Percentiles rank a stretch among this genome's conserved stretches.
Conservation (phyloP, 2,329 filamentous ascomycete genomes). For the Trichophaea hybrida region DNA sequence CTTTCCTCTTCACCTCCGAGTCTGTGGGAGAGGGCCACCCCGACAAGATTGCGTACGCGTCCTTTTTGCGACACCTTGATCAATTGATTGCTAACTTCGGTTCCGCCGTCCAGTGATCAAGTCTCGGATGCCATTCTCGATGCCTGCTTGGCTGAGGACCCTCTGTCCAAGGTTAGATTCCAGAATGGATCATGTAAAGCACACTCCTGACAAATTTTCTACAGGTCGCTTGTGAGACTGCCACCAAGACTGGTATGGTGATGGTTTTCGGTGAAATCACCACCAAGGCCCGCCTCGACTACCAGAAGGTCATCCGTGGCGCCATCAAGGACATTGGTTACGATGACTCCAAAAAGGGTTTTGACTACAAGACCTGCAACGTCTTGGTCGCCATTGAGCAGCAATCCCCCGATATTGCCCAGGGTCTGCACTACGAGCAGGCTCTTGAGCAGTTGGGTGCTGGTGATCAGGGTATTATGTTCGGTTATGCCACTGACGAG, state of each 20-base stretch:
- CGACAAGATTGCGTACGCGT: slow-evolving; percentile 71
- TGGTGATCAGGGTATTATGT: slow-evolving; percentile 99
- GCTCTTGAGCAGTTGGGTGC: slow-evolving; percentile 94
- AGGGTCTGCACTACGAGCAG: slow-evolving; percentile 96
- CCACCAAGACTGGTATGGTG: slow-evolving; percentile 98
- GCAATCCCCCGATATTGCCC: slow-evolving; percentile 96
- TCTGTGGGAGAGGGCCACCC: slow-evolving; percentile 83
- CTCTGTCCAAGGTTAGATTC: slow-evolving; percentile 65
- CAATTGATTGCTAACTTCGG: not conserved
- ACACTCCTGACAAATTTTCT: not conserved
- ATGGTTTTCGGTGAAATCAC: slow-evolving; percentile 99
- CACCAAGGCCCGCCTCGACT: slow-evolving; percentile 89
- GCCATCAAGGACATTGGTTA: slow-evolving; percentile 98
- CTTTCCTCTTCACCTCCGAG: slow-evolving; percentile 82
- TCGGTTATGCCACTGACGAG: slow-evolving; percentile 98
- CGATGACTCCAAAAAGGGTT: slow-evolving; percentile 91
- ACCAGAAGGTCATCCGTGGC: slow-evolving; percentile 90
- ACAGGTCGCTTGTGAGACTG: slow-evolving; percentile 85
- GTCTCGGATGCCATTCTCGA: slow-evolving; percentile 97
- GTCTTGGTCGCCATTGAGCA: slow-evolving; percentile 97
- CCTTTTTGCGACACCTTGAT: not conserved
- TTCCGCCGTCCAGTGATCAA: slow-evolving; percentile 51
- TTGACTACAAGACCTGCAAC: slow-evolving; percentile 99
- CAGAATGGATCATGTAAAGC: too few relatives aligned
- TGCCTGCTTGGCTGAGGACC: slow-evolving; percentile 87